Evolutionary conservation across 495 filamentous ascomycete species (phyloP).

Genomic region (Saxophila tyrrhenica): DNA sequence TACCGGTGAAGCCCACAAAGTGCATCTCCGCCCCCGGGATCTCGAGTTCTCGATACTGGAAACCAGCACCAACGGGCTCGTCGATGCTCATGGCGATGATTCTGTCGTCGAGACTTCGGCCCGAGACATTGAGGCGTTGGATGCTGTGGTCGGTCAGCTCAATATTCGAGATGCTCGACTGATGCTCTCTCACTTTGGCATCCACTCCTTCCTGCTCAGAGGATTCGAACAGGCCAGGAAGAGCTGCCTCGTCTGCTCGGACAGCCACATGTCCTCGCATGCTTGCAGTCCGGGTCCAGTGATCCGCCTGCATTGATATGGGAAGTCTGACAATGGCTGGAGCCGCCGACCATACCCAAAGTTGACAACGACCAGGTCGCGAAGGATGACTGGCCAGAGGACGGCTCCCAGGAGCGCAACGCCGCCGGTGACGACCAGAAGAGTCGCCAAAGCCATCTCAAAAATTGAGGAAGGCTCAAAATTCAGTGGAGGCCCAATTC

Average conservation of each 20-base stretch:
- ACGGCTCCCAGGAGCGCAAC: background rate
- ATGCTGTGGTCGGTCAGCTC: background rate
- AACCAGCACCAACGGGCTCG: background rate
- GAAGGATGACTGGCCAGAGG: background rate
- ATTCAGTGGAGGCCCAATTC: too few species aligned
- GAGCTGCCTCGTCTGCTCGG: slow-evolving; percentile 1
- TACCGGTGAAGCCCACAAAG: background rate
- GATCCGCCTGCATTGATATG: background rate
- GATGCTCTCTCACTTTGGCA: slow-evolving; percentile 4
- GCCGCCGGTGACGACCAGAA: background rate
- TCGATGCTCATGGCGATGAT: slow-evolving; percentile 1
- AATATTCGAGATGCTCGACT: too few species aligned
- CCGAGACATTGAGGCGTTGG: background rate
- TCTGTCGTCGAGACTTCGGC: background rate
- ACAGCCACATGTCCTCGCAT: slow-evolving; percentile 5
- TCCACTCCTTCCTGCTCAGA: background rate
- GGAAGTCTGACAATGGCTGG: slow-evolving; percentile 1
- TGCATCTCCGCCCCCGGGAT: too few species aligned
- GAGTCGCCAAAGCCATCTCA: background rate
- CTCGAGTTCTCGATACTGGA: background rate
- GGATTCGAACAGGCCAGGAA: background rate
- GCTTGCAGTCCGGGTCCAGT: background rate
- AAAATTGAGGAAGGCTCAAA: background rate
- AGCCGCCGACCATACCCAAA: background rate
- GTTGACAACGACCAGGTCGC: background rate